Base-by-base conservation (phyloP, 2,329 filamentous ascomycete species). In the Xylaria sp. region DNA sequence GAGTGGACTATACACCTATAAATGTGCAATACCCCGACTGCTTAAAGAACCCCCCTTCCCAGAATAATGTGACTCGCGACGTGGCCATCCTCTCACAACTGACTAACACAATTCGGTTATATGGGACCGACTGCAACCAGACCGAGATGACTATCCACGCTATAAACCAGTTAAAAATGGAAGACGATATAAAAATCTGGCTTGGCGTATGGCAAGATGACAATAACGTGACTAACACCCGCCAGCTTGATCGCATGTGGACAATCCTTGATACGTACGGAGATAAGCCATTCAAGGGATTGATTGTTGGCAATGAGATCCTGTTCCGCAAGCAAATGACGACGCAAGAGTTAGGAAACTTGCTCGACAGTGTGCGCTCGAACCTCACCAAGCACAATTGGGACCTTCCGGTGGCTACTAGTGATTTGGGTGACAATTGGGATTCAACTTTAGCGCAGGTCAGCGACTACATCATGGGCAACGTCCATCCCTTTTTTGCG, bases 61-160 rank as follows among this genome's bases (percentile, higher is more conserved):
- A 97, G 77, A 97, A 98, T 81, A 97, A 98, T 77, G 85, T 98
- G 71, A 98, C 96, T 0, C 89, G 93, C 60, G 95, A 98, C 77
- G 83, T 97, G 65, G 95, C 96, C 1, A 90, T 97, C 10, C 88
- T 98, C 58, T 94, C 92, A 13, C 94, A 97, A 77, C 84, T 98
- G 49, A 97, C 94, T 66, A 94, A 97, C 77, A 90, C 89, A 2
- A 87, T 98, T 54, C 90, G 95, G 7, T 84, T 97, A 0, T 98
- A 98, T 77, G 95, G 95, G 56, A 98, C 93, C 13, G 95, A 98
- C 81, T 98, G 95, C 85, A 97, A 97, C 79, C 95, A 98, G 80
- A 98, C 95, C 0, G 88, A 97, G 79, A 96, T 98, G 92, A 88
- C 96, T 0, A 83, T 98, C 9, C 90, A 96, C 73, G 90, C 94